Evolutionary conservation across 176 grass and related monocot genomes (phyloP).

Genomic region (Tillandsia leiboldiana): DNA sequence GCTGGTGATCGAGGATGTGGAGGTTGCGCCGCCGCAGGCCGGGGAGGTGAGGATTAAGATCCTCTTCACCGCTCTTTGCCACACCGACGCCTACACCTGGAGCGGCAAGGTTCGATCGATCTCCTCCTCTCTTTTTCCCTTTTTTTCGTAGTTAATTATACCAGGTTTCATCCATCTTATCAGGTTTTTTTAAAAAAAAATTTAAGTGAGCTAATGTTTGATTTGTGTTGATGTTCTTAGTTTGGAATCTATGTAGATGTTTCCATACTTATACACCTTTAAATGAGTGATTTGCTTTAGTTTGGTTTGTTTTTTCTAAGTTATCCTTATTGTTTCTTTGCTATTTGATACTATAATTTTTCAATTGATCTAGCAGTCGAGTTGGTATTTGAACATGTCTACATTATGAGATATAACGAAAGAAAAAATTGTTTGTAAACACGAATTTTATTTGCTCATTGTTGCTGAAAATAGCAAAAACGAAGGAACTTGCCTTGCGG

Average conservation of each 20-base stretch:
- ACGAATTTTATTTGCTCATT: no score
- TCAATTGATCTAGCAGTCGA: not conserved
- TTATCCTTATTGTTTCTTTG: no score
- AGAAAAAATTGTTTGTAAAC: no score
- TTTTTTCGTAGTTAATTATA: not conserved
- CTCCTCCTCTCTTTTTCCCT: not conserved
- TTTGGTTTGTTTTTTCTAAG: no score
- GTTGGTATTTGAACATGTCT: not conserved
- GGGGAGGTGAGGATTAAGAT: constrained; percentile 92
- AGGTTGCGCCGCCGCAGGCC: constrained; percentile 94
- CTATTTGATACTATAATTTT: not conserved
- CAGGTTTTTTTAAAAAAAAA: not conserved
- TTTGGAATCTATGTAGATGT: no score
- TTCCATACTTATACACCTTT: no score
- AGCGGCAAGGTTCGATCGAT: constrained; percentile 68
- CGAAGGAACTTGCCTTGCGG: no score
- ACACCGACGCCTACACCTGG: constrained; percentile 98
- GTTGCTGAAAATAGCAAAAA: no score
- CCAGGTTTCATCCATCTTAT: not conserved
- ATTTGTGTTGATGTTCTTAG: no score
- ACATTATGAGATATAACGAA: not conserved
- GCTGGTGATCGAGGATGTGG: constrained; percentile 84
- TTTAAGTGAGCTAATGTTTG: no score
- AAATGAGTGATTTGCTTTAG: not conserved
- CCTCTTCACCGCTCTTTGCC: constrained; percentile 84